phyloP scores from a whole-genome alignment of 1,139 yeast species.

The Williopsis jadinii region DNA sequence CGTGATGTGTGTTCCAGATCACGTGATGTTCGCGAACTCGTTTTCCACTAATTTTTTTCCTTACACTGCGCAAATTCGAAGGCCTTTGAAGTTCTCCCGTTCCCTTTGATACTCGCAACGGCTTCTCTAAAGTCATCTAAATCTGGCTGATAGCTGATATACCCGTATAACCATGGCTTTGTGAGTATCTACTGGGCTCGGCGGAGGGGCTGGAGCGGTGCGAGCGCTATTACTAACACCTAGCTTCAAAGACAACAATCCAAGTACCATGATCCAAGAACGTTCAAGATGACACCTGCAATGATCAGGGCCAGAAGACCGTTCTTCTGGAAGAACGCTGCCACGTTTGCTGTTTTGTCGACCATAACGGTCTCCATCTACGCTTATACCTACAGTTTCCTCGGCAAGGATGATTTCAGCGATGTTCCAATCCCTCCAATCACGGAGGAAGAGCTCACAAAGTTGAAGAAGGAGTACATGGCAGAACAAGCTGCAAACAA shows the following conservation, averaged over 20 bases:
- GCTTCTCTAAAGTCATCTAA: too few species aligned
- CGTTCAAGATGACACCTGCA: conserved; percentile 91
- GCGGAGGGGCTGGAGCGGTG: background rate
- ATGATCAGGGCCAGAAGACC: conserved; percentile 85
- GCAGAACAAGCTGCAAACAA: conserved; percentile 26
- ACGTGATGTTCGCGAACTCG: too few species aligned
- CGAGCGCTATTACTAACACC: conserved; percentile 2
- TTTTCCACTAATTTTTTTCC: too few species aligned
- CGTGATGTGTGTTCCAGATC: too few species aligned
- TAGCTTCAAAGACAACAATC: conserved; percentile 18
- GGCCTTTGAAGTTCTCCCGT: too few species aligned
- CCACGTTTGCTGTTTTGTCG: conserved; percentile 49
- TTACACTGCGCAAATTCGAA: too few species aligned
- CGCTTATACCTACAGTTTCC: conserved; percentile 61
- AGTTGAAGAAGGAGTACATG: conserved; percentile 65
- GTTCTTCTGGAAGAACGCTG: conserved; percentile 69
- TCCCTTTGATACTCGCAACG: too few species aligned
- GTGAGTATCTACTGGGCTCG: too few species aligned
- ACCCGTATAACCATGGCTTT: too few species aligned
- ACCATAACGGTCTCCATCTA: conserved; percentile 67
- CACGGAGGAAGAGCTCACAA: conserved; percentile 65
- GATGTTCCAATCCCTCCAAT: conserved; percentile 94
- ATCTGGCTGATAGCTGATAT: too few species aligned
- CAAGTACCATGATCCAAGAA: conserved; percentile 66
- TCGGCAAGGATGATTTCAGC: conserved; percentile 75